Evolutionary conservation across 108 stramenopile genomes (phyloP), one percentile per base, ranked within the genome.

Genomic region (Parmales sp.): DNA sequence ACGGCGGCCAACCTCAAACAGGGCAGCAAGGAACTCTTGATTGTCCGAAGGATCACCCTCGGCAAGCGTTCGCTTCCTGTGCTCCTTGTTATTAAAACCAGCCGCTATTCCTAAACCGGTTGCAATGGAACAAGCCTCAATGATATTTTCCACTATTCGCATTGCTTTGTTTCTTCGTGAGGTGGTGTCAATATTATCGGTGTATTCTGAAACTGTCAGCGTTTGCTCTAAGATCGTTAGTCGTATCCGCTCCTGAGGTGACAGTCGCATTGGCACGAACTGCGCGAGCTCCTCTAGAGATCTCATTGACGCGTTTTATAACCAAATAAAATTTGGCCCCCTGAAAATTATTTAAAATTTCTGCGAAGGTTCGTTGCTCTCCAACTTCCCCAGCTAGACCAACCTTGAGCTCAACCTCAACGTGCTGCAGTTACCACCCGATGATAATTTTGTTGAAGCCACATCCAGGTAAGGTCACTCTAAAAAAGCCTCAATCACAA

Each of bases 1-100:
- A 22, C 91, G 83, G 13, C 91, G 87, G 1, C 88, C 89, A 4
- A 92, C 76, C 73, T 88, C 87, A 68, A 85, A 83, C 26, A 79
- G 67, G 39, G 71, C 43, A 54, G 74, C 78, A 26, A 88, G 80
- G 8, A 83, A 75, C 0, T 26, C 69, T 9, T 71, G 82, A 65
- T 88, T 83, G 23, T 83, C 76, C 44, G 45, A 49, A 18, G 82
- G 79, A 45, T 75, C 51, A 3, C 71, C 63, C n/a, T 63, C 51
- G 5, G 68, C 77, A 28, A 72, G 36, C 41, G 69, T 31, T 9
- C 37, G 16, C 48, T 38, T 46, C 13, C 69, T 69, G n/a, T 64
- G 39, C 26, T 38, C 28, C 39, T 37, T 31, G 51, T 28, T 23
- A 29, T 65, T 73, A 28, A 29, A 23, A 1, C 69, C 38, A 1